Base-by-base conservation (phyloP, 192 early-diverging fungal species). In the Entomortierella beljakovae region DNA sequence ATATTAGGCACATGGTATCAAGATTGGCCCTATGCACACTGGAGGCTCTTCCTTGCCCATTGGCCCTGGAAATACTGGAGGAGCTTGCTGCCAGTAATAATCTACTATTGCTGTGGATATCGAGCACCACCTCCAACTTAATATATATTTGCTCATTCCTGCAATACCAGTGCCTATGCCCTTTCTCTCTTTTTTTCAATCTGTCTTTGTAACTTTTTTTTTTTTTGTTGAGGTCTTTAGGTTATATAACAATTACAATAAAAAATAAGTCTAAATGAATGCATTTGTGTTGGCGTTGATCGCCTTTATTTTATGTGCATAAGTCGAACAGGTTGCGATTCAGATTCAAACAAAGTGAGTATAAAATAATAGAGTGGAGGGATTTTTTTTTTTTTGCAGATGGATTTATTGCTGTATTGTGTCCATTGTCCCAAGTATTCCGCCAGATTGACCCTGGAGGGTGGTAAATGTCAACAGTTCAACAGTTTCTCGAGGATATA, bases 1-100 rank as follows among this genome's bases (percentile, higher is more conserved):
- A 43, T 9, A 13, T 48, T 69, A 86, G 85, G 80, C 85, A 2
- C 73, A 83, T 48, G 85, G 85, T 43, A 84, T 92, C 65, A 89
- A 90, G 70, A 80, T 90, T 54, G 90, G 89, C 25, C 88, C 89
- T 9, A 84, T 86, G 60, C 87, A 89, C 50, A 70, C 82, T 35
- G 87, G 87, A 57, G 82, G 86, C 28, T 87, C 87, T 31, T 88
- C 89, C 18, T 80, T 90, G 82, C 87, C 89, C 16, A 68, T 64
- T 18, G 75, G 68, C 5, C 50, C 81, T 15, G 58, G 62, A 54
- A 80, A 80, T 37, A 53, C 65, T 35, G 38, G 53, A 13, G 75
- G 81, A 10, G 81, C 70, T 10, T 82, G 81, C 57, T 83, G 82
- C 65, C 72, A 83, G 68, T 74, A 64, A 58, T 55, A 7, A 34